Percentiles rank a stretch among this genome's conserved stretches.
Conservation (phyloP, 495 filamentous ascomycete genomes). For the Aspergillus carlsbadensis region DNA sequence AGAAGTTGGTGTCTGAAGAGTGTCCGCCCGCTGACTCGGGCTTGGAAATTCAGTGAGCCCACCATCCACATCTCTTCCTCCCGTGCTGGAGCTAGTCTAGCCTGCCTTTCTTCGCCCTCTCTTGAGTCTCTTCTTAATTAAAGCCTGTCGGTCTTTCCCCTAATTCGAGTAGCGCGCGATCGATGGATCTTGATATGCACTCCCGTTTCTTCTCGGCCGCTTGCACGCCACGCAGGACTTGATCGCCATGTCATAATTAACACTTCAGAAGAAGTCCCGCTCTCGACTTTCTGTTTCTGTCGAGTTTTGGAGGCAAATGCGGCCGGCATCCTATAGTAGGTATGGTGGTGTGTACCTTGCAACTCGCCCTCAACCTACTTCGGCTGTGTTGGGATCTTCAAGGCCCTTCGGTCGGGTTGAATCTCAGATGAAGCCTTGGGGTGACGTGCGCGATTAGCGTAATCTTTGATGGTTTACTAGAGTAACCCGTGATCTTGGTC, state of each 20-base stretch:
- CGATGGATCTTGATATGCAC: slow-evolving; percentile 22
- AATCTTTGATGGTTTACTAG: too few relatives aligned
- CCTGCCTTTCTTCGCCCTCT: not conserved
- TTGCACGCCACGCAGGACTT: not conserved
- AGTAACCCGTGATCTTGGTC: not conserved
- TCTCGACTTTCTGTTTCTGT: too few relatives aligned
- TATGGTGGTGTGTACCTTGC: too few relatives aligned
- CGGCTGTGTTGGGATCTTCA: not conserved
- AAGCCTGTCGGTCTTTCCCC: slow-evolving; percentile 20
- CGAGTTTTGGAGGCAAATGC: too few relatives aligned
- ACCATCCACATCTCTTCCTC: not conserved
- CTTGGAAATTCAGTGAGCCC: slow-evolving; percentile 1
- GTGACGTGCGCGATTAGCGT: slow-evolving; percentile 1
- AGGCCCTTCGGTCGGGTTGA: not conserved
- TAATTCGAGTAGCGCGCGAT: slow-evolving; percentile 25
- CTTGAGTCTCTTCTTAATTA: slow-evolving; percentile 18
- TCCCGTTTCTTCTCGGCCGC: not conserved
- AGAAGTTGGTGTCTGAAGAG: not conserved
- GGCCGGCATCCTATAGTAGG: too few relatives aligned
- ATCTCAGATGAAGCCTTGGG: slow-evolving; percentile 5
- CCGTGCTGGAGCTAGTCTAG: slow-evolving; percentile 1
- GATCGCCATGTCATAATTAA: slow-evolving; percentile 6
- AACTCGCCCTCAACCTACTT: too few relatives aligned
- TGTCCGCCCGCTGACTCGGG: slow-evolving; percentile 7
- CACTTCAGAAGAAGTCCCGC: too few relatives aligned